phyloP scores from a whole-genome alignment of 192 early-diverging fungal genomes.

The Mortierella antarctica region DNA sequence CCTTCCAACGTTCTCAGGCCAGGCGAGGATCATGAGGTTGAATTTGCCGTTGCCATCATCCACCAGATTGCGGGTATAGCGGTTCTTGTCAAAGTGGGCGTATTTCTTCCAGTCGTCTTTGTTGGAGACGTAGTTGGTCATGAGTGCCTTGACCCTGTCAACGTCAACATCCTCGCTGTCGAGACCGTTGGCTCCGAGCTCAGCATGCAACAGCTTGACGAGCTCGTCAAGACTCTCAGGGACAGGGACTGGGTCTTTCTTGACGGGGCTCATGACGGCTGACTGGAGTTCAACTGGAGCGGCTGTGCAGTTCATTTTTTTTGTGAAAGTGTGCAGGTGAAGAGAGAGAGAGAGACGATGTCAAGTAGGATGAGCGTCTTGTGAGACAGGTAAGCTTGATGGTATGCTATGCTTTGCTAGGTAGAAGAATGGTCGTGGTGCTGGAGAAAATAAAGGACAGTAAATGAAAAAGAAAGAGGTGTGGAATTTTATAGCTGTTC shows the following conservation, averaged over 20 bases:
- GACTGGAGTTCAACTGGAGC: neutral
- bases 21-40: slow-evolving; percentile 91
- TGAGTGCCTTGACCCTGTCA: slow-evolving; percentile 66
- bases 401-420: too few relatives aligned
- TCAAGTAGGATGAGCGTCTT: too few relatives aligned
- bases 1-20: slow-evolving; percentile 77
- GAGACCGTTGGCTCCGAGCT: slow-evolving; percentile 65
- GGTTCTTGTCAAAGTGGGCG: slow-evolving; percentile 75
- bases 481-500: too few relatives aligned
- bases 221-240: slow-evolving; percentile 59
- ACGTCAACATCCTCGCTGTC: slow-evolving; percentile 66
- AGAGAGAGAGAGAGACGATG: neutral
- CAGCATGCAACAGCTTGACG: slow-evolving; percentile 57
- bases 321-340: neutral
- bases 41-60: slow-evolving; percentile 93
- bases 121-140: slow-evolving; percentile 76
- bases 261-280: neutral
- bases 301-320: neutral
- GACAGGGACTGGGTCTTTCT: slow-evolving; percentile 15
- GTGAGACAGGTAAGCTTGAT: neutral
- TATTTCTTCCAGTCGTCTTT: slow-evolving; percentile 80
- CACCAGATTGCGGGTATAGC: slow-evolving; percentile 90
- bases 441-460: neutral
- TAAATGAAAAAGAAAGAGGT: neutral
- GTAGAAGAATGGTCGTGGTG: neutral